These are phyloP conservation scores for Fraxinus pennsylvanica DNA, from an alignment of 257 asterid genomes.

Conservation along the genomic window DNA sequence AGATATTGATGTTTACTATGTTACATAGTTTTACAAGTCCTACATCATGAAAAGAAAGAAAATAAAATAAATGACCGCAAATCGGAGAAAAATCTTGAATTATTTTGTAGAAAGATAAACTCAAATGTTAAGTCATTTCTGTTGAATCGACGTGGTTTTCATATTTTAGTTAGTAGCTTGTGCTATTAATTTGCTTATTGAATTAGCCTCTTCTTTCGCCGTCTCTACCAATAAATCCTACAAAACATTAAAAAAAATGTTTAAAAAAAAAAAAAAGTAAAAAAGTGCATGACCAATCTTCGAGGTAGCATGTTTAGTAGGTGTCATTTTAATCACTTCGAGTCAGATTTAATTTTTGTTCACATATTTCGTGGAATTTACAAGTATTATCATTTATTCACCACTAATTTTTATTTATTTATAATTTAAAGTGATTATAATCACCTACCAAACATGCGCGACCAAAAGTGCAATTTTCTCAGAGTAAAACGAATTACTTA, in stretches of 20 bases:
- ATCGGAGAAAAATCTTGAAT: not conserved
- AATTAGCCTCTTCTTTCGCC: constrained; percentile 16
- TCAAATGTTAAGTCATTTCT: not conserved
- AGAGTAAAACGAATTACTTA: not conserved
- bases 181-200: constrained; percentile 11
- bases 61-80: not conserved
- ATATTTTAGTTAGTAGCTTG: constrained; percentile 11
- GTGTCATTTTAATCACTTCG: too few species aligned
- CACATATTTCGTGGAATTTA: too few species aligned
- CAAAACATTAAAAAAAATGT: not conserved
- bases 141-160: not conserved
- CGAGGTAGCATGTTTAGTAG: too few species aligned
- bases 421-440: too few species aligned
- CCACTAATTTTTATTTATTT: too few species aligned
- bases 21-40: not conserved
- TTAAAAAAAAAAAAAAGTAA: not conserved
- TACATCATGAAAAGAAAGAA: not conserved
- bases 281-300: not conserved
- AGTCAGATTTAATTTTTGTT: too few species aligned
- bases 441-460: too few species aligned
- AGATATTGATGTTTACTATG: not conserved
- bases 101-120: not conserved
- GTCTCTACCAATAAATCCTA: constrained; percentile 19
- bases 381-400: too few species aligned
- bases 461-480: not conserved